Conservation (phyloP, 345 rosid genomes). For the Populus nigra region DNA sequence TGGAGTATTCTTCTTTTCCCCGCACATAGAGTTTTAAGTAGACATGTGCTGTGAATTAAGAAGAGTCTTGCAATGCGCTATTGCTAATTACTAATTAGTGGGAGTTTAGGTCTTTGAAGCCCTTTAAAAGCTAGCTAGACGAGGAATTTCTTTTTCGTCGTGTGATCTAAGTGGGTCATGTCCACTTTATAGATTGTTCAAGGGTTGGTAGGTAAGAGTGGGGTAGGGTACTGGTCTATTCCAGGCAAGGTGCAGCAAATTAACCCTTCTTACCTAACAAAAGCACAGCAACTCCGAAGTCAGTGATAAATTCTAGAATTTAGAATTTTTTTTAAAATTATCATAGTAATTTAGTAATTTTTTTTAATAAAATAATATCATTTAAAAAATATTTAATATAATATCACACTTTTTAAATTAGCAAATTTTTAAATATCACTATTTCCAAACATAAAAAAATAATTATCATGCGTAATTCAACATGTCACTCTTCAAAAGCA, state of each 20-base stretch:
- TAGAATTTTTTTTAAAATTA: too few relatives aligned
- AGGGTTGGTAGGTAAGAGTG: background rate
- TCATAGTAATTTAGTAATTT: too few relatives aligned
- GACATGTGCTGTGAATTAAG: background rate
- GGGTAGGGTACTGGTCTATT: too few relatives aligned
- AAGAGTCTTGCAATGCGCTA: background rate
- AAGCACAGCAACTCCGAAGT: background rate
- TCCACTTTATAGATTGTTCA: background rate
- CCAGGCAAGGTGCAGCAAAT: background rate
- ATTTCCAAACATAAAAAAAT: too few relatives aligned
- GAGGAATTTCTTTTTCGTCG: background rate
- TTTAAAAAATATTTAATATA: too few relatives aligned
- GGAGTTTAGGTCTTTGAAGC: background rate
- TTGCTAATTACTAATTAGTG: background rate
- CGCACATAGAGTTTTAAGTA: background rate
- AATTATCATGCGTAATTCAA: background rate
- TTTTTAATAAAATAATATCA: too few relatives aligned
- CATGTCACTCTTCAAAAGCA: rapidly evolving
- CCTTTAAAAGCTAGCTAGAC: background rate
- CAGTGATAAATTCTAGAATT: background rate
- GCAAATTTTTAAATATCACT: too few relatives aligned
- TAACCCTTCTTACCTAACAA: background rate
- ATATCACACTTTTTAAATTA: too few relatives aligned
- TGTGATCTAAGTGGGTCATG: background rate
- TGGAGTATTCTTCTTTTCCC: background rate